Evolutionary conservation across 2,329 filamentous ascomycete species (phyloP).

Genomic region (Dactylellina cionopaga): DNA sequence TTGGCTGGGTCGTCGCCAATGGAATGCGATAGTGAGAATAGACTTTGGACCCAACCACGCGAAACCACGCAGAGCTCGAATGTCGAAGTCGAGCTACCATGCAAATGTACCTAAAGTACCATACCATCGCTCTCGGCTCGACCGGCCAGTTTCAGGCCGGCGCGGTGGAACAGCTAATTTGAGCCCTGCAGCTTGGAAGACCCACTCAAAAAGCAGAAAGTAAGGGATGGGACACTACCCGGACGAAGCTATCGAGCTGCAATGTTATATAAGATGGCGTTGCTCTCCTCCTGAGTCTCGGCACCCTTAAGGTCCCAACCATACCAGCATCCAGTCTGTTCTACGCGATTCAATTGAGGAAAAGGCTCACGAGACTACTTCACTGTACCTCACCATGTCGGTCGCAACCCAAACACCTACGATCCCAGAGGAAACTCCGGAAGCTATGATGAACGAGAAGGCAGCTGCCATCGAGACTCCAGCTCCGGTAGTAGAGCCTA

Average conservation of each 20-base stretch:
- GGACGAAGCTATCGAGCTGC: no score
- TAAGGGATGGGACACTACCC: constrained; percentile 31
- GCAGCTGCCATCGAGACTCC: constrained; percentile 15
- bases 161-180: background rate
- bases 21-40: background rate
- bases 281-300: background rate
- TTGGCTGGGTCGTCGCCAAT: background rate
- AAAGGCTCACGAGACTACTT: background rate
- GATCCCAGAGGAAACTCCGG: constrained; percentile 23
- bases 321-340: background rate
- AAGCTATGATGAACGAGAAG: constrained; percentile 49
- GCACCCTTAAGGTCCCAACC: background rate
- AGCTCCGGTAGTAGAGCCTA: background rate
- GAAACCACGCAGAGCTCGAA: constrained; percentile 14
- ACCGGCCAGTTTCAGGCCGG: constrained; percentile 40
- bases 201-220: constrained; percentile 8
- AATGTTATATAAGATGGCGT: constrained; percentile 2
- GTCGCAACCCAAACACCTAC: constrained; percentile 27
- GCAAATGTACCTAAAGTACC: no score
- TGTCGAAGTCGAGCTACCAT: no score
- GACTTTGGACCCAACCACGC: constrained; percentile 8
- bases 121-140: constrained; percentile 16
- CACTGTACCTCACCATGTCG: constrained; percentile 22
- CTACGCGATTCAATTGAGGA: background rate
- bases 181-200: constrained; percentile 20